A percentile compares a stretch with the other conserved stretches of the same genome.
phyloP scores from a whole-genome alignment of 2,329 filamentous ascomycete species.

The Clarireedia monteithiana region DNA sequence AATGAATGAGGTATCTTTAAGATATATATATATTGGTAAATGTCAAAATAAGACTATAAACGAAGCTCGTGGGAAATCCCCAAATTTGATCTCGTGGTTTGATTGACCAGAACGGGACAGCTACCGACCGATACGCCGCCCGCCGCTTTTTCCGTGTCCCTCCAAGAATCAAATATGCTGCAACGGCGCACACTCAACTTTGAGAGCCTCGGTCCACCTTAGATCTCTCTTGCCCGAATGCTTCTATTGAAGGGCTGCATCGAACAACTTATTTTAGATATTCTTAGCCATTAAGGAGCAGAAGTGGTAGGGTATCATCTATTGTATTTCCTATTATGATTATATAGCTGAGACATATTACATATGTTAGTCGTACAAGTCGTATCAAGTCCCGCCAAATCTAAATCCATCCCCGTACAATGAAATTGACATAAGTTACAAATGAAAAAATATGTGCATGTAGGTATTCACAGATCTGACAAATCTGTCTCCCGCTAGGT shows the following conservation, averaged over 20 bases:
- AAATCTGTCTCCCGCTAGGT: neutral
- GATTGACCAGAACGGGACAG: neutral
- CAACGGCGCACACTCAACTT: too few species aligned
- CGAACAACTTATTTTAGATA: too few species aligned
- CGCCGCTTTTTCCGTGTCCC: neutral
- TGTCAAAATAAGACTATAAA: too few species aligned
- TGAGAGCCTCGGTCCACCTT: too few species aligned
- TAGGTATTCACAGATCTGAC: neutral
- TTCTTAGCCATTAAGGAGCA: too few species aligned
- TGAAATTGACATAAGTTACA: neutral
- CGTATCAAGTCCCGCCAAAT: neutral
- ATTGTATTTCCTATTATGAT: conserved; percentile 2
- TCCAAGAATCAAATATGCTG: too few species aligned
- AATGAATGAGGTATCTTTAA: too few species aligned
- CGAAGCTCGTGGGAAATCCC: neutral
- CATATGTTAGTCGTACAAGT: conserved; percentile 10
- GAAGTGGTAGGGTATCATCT: neutral
- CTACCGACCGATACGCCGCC: too few species aligned
- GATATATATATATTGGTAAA: neutral
- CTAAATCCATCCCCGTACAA: neutral
- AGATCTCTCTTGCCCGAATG: too few species aligned
- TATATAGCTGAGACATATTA: conserved; percentile 6
- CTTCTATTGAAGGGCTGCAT: too few species aligned
- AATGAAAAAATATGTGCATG: conserved; percentile 6
- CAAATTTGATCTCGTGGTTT: neutral